Base-by-base conservation (phyloP, 2,329 filamentous ascomycete genomes). In the Ceratocystis colombiana region DNA sequence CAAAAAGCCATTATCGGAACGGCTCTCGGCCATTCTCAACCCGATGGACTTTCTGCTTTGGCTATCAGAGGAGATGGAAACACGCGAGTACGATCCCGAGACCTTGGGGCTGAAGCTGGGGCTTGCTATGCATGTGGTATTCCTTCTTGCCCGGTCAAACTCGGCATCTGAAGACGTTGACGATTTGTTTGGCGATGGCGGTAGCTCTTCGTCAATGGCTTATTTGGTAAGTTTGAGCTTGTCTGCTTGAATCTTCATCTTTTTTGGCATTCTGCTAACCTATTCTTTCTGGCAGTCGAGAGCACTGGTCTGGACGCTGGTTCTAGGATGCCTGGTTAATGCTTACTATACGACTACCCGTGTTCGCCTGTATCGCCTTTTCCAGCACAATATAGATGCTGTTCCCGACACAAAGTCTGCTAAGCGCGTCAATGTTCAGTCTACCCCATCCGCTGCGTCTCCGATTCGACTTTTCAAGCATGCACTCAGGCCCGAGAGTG, bases 51-150 rank as follows among this genome's bases (percentile, higher is more conserved):
- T 93, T 72, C 78, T 94, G 65, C 84, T 99, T 20, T 96, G 90
- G 88, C 76, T 96, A 1, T 95, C 90, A 0, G 93, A 97, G 74
- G 90, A 96, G 76, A 82, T 99, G 68, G 92, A 96, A 74, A 90
- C 90, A 33, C 87, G 88, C 73, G 89, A 96, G 71, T 95, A 91
- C 86, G 89, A 96, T 71, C 90, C 93, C 22, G 87, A 89, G 70
- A 78, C 85, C 45, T 88, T 90, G 74, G 88, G 90, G 30, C 83
- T 85, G 4, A 86, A 89, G 64, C 78, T 96, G 20, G 93, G 91
- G 4, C 71, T 96, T 33, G 82, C 74, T 0, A 79, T 92, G 71
- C 97, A 97, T 75, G 77, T 96, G 50, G 71, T 87, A 41, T 93
- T 96, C 73, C 79, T 96, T 65, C 76, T 97, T 69, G 88, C 91